These are phyloP conservation scores for Graphium sp. DNA, from an alignment of 2,329 filamentous ascomycete species.

Conservation along the genomic window DNA sequence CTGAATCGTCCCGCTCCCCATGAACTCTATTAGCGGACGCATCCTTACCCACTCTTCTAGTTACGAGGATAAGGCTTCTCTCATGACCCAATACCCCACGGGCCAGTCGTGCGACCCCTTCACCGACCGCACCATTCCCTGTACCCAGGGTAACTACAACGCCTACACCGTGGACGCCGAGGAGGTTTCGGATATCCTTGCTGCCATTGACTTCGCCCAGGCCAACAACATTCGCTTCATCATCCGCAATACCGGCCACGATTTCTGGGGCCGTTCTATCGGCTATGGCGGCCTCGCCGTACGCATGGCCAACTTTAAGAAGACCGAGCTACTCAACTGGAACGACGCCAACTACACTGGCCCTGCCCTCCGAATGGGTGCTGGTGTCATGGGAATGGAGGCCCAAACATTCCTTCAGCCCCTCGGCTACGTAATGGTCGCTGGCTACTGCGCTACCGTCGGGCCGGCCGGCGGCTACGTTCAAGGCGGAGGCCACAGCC, in stretches of 20 bases:
- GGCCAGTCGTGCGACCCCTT: conserved; percentile 21
- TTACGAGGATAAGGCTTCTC: too few species aligned
- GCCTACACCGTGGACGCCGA: conserved; percentile 19
- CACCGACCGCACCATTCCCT: conserved; percentile 17
- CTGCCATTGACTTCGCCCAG: conserved; percentile 17
- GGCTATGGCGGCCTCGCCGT: conserved; percentile 17
- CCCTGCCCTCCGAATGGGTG: conserved; percentile 27
- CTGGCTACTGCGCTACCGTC: conserved; percentile 24
- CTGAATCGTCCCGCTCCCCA: too few species aligned
- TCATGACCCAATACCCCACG: conserved; percentile 19
- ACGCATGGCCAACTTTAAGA: conserved; percentile 21
- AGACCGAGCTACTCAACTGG: conserved; percentile 10
- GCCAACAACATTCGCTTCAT: conserved; percentile 18
- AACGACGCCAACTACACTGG: conserved; percentile 21
- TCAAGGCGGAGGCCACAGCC: conserved; percentile 28
- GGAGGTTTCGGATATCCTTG: conserved; percentile 12
- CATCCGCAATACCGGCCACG: conserved; percentile 34
- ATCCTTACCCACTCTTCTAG: too few species aligned
- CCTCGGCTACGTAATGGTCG: conserved; percentile 20
- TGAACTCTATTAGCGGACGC: too few species aligned
- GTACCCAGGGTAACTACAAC: conserved; percentile 24
- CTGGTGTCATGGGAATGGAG: conserved; percentile 28
- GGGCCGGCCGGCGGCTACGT: conserved; percentile 25
- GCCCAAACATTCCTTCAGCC: conserved; percentile 18
- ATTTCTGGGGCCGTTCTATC: conserved; percentile 23